Conservation (phyloP, 805 yeast species). For the Brettanomyces anomalus region DNA sequence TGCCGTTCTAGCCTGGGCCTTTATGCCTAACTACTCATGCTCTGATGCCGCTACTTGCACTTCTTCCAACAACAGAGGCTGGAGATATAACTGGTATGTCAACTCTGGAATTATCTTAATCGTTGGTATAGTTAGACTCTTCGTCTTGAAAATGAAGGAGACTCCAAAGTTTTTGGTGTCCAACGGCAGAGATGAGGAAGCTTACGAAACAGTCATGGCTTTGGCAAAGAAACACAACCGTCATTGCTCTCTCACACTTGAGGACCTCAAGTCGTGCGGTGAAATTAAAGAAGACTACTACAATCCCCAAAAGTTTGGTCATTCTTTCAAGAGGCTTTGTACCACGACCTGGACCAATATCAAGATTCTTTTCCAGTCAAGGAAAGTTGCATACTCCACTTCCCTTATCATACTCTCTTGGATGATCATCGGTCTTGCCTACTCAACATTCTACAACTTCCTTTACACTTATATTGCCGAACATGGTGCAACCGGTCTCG, state of each 20-base stretch:
- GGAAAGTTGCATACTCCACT: conserved; percentile 33
- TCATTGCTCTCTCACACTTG: conserved; percentile 33
- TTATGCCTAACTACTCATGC: conserved; percentile 42
- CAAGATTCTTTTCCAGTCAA: conserved; percentile 37
- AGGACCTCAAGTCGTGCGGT: conserved; percentile 38
- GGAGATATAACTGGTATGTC: conserved; percentile 51
- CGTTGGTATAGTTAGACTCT: conserved; percentile 39
- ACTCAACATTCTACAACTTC: conserved; percentile 47
- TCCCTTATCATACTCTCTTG: conserved; percentile 39
- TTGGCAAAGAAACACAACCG: conserved; percentile 39
- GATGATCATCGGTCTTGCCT: conserved; percentile 49
- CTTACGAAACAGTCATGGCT: conserved; percentile 31
- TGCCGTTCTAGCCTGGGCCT: conserved; percentile 45
- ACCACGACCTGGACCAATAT: conserved; percentile 29
- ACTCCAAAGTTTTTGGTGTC: conserved; percentile 49
- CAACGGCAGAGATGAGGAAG: conserved; percentile 42
- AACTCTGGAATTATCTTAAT: conserved; percentile 44
- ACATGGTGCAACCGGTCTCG: conserved; percentile 41
- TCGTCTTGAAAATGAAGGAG: conserved; percentile 38
- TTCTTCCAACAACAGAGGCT: conserved; percentile 42
- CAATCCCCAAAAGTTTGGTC: conserved; percentile 12
- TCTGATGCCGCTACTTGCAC: conserved; percentile 33
- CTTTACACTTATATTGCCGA: conserved; percentile 41
- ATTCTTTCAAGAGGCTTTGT: conserved; percentile 20
- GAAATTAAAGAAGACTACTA: conserved; percentile 23